A percentile compares a stretch with the other conserved stretches of the same genome.
phyloP scores from a whole-genome alignment of 2,329 filamentous ascomycete genomes.

The Hypoxylon rubiginosum region DNA sequence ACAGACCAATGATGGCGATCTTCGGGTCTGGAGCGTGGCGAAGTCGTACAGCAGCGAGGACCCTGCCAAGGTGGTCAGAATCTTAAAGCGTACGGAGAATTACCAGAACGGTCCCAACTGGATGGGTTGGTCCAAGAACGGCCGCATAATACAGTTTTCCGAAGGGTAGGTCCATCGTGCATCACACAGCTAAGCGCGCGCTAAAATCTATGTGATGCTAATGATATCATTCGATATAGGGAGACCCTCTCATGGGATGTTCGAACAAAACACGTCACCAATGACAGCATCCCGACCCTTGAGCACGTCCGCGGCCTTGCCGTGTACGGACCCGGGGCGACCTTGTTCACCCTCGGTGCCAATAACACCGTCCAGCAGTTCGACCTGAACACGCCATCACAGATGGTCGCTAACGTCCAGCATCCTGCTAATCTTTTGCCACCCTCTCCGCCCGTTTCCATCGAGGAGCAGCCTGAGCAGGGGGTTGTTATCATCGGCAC shows the following conservation, averaged over 20 bases:
- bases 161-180: conserved; percentile 77
- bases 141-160: conserved; percentile 91
- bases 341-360: conserved; percentile 88
- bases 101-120: conserved; percentile 84
- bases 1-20: conserved; percentile 90
- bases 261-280: conserved; percentile 95
- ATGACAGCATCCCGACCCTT: conserved; percentile 86
- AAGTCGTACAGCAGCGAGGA: conserved; percentile 81
- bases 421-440: conserved; percentile 84
- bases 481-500: conserved; percentile 64
- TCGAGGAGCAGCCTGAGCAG: conserved; percentile 76
- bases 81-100: conserved; percentile 84
- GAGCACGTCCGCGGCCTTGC: conserved; percentile 85
- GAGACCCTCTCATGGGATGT: conserved; percentile 98
- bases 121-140: conserved; percentile 99
- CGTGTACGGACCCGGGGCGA: conserved; percentile 90
- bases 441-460: conserved; percentile 84
- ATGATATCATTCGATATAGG: conserved; percentile 62
- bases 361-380: conserved; percentile 96
- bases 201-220: conserved; percentile 55
- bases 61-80: conserved; percentile 87
- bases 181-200: conserved; percentile 59
- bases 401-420: conserved; percentile 88
- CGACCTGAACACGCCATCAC: conserved; percentile 85
- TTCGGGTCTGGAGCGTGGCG: conserved; percentile 96